A percentile compares a stretch with the other conserved stretches of the same genome.
These are phyloP conservation scores for Lomentospora prolificans DNA, from an alignment of 2,329 filamentous ascomycete species.

Conservation along the genomic window DNA sequence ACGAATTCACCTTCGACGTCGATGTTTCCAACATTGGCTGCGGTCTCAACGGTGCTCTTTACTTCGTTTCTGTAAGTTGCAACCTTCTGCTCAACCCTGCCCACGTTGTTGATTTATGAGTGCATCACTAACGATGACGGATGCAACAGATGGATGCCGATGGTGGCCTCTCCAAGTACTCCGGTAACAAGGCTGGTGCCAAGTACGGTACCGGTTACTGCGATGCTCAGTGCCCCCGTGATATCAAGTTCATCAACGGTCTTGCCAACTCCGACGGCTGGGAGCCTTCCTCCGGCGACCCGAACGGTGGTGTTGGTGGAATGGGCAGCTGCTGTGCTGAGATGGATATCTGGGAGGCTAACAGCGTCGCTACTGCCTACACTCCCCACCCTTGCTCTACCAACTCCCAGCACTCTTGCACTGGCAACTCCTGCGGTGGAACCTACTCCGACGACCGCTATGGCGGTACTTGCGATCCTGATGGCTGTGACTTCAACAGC, in stretches of 20 bases:
- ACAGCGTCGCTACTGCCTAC: constrained; percentile 52
- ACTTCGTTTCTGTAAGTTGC: constrained; percentile 38
- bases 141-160: constrained; percentile 41
- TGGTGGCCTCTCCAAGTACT: constrained; percentile 40
- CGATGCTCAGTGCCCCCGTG: constrained; percentile 42
- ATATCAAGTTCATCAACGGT: constrained; percentile 49
- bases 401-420: constrained; percentile 40
- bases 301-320: constrained; percentile 41
- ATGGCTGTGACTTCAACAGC: constrained; percentile 62
- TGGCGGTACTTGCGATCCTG: constrained; percentile 53
- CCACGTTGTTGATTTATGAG: too few species aligned
- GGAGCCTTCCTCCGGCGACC: constrained; percentile 39
- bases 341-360: constrained; percentile 57
- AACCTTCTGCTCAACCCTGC: neutral
- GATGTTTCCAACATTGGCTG: constrained; percentile 60
- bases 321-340: constrained; percentile 51
- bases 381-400: constrained; percentile 56
- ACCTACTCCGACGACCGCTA: constrained; percentile 45
- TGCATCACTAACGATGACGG: neutral
- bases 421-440: constrained; percentile 40
- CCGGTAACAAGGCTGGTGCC: constrained; percentile 41
- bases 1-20: constrained; percentile 65
- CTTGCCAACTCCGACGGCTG: constrained; percentile 44
- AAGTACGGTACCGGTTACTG: constrained; percentile 51
- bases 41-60: constrained; percentile 62